Conservation (phyloP, 179 eudicot species). For the Sideroxylon spinosum region DNA sequence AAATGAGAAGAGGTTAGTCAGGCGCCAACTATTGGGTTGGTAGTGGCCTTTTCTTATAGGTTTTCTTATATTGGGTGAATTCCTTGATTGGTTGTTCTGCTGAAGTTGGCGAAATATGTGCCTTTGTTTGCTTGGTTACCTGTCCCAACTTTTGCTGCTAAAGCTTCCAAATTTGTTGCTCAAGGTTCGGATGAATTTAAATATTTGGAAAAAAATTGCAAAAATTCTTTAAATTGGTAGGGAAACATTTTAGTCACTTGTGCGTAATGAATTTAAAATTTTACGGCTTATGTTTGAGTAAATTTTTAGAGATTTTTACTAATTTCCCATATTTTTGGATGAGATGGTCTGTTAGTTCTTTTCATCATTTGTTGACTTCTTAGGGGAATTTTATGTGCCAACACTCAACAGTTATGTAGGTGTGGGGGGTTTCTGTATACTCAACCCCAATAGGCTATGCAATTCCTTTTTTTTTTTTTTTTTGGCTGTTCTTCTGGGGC, state of each 20-base stretch:
- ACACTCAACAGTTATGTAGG: too few species aligned
- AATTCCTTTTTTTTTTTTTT: neutral
- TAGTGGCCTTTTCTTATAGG: neutral
- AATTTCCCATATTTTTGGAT: too few species aligned
- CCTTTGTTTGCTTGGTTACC: neutral
- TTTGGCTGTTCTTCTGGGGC: neutral
- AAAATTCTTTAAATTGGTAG: neutral
- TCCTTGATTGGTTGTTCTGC: neutral
- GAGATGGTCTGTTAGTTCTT: too few species aligned
- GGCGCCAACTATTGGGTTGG: neutral
- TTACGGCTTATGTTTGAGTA: too few species aligned
- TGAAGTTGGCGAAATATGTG: neutral
- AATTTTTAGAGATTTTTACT: too few species aligned
- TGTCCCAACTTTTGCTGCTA: neutral
- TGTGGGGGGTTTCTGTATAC: neutral
- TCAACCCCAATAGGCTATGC: neutral
- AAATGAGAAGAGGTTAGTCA: neutral
- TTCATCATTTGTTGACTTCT: too few species aligned
- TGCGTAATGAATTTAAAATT: too few species aligned
- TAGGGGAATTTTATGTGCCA: too few species aligned
- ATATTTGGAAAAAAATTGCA: neutral
- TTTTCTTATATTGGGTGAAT: neutral
- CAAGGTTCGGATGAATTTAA: neutral
- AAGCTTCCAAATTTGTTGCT: neutral
- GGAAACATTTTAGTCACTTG: neutral